phyloP scores from a whole-genome alignment of 768 basidiomycete genomes.

The Butyriboletus loyo region DNA sequence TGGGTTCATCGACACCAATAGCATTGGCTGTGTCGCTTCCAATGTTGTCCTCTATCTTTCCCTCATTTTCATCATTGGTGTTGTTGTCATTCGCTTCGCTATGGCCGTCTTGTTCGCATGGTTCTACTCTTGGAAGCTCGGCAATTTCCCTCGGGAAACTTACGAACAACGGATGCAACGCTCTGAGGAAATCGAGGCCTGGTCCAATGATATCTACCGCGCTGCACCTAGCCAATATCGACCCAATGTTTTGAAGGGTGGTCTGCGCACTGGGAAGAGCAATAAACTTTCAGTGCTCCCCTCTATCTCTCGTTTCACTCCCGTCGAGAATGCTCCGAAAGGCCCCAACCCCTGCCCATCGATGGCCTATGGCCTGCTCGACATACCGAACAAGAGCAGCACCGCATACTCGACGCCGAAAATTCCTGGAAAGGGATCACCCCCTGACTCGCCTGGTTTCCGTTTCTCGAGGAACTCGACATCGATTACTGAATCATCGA shows the following conservation, averaged over 20 bases:
- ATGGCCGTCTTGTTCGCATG: constrained; percentile 98
- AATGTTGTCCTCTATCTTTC: constrained; percentile 93
- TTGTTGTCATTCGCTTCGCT: constrained; percentile 89
- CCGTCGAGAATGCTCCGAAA: constrained; percentile 59
- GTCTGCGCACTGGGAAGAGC: constrained; percentile 48
- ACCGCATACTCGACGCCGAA: constrained; percentile 47
- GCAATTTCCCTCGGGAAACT: constrained; percentile 90
- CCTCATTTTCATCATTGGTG: constrained; percentile 95
- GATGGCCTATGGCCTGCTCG: constrained; percentile 66
- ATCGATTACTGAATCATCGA: constrained; percentile 54
- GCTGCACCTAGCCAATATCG: constrained; percentile 89
- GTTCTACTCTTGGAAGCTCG: constrained; percentile 97
- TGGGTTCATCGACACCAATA: constrained; percentile 92
- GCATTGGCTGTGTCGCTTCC: constrained; percentile 95
- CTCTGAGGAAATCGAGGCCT: constrained; percentile 88
- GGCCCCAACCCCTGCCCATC: constrained; percentile 50
- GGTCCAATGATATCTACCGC: constrained; percentile 94
- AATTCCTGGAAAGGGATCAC: constrained; percentile 51
- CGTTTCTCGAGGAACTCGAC: constrained; percentile 79
- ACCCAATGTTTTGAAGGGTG: constrained; percentile 80
- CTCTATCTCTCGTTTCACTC: constrained; percentile 70
- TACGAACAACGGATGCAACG: constrained; percentile 90
- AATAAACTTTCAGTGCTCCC: constrained; percentile 63
- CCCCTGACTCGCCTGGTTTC: constrained; percentile 68
- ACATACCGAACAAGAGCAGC: constrained; percentile 59